These are phyloP conservation scores for Apodospora peruviana DNA, from an alignment of 495 filamentous ascomycete genomes.

Conservation along the genomic window DNA sequence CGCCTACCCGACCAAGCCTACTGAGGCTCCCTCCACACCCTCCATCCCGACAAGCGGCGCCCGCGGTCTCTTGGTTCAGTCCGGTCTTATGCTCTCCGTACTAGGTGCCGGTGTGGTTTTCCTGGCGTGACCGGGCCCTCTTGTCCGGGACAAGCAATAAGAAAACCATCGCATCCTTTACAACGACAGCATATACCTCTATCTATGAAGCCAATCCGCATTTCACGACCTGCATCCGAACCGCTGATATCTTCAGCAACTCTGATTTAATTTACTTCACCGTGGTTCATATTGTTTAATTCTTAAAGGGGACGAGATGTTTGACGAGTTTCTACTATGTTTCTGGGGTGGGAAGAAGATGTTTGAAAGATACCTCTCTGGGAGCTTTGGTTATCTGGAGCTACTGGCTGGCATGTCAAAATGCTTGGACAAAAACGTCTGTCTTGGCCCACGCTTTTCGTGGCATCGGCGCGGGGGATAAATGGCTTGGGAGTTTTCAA, in stretches of 20 bases:
- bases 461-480: too few species aligned
- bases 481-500: constrained; percentile 9
- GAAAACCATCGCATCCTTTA: not conserved
- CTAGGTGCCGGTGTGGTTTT: constrained; percentile 38
- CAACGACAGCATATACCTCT: not conserved
- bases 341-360: constrained; percentile 4
- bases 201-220: not conserved
- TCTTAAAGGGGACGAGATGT: constrained; percentile 13
- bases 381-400: constrained; percentile 8
- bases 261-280: constrained; percentile 13
- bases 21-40: constrained; percentile 8
- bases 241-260: not conserved
- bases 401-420: constrained; percentile 23
- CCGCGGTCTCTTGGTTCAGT: constrained; percentile 29
- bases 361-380: constrained; percentile 19
- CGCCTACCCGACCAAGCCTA: constrained; percentile 10
- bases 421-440: constrained; percentile 6
- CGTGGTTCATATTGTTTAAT: constrained; percentile 17
- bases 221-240: constrained; percentile 15
- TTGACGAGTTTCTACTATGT: constrained; percentile 17
- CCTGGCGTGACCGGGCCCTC: constrained; percentile 26
- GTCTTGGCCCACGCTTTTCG: too few species aligned
- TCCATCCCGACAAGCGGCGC: constrained; percentile 27
- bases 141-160: not conserved
- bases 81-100: constrained; percentile 35